These are phyloP conservation scores for Plasmopara muralis DNA, from an alignment of 352 stramenopile species.

Conservation along the genomic window DNA sequence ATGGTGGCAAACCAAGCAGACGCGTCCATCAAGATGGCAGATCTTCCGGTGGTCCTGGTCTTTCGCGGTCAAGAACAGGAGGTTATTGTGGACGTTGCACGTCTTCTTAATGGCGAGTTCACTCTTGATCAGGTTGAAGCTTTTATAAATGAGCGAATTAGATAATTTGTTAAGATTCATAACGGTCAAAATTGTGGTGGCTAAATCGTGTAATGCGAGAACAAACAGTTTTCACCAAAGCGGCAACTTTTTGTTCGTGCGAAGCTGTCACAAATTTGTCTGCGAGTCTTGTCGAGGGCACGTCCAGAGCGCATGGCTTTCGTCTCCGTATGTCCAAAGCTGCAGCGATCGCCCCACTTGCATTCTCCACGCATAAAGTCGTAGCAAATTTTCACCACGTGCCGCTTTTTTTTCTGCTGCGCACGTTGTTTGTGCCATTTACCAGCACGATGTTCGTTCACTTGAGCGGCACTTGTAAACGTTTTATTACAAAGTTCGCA, in stretches of 20 bases:
- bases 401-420: conserved; percentile 57
- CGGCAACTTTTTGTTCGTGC: conserved; percentile 36
- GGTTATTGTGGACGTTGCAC: conserved; percentile 49
- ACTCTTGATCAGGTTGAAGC: conserved; percentile 38
- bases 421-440: conserved; percentile 81
- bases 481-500: conserved; percentile 69
- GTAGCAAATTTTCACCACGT: conserved; percentile 73
- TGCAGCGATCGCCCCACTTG: conserved; percentile 55
- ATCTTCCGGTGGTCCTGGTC: conserved; percentile 65
- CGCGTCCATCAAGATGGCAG: conserved; percentile 46
- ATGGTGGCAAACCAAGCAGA: conserved; percentile 64
- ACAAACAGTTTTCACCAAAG: conserved; percentile 74
- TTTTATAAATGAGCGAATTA: conserved; percentile 35
- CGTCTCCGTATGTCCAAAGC: conserved; percentile 64
- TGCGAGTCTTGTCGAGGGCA: conserved; percentile 47
- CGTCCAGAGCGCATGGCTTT: conserved; percentile 53
- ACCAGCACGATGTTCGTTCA: conserved; percentile 66
- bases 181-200: background rate
- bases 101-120: conserved; percentile 57
- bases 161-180: background rate
- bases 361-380: conserved; percentile 77
- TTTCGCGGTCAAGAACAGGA: conserved; percentile 55
- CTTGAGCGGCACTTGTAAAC: conserved; percentile 68
- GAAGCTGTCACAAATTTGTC: conserved; percentile 52
- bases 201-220: conserved; percentile 37